A percentile compares a stretch with the other conserved stretches of the same genome.
These are phyloP conservation scores for Tanacetum coccineum DNA, from an alignment of 129 eudicot species.

Conservation along the genomic window DNA sequence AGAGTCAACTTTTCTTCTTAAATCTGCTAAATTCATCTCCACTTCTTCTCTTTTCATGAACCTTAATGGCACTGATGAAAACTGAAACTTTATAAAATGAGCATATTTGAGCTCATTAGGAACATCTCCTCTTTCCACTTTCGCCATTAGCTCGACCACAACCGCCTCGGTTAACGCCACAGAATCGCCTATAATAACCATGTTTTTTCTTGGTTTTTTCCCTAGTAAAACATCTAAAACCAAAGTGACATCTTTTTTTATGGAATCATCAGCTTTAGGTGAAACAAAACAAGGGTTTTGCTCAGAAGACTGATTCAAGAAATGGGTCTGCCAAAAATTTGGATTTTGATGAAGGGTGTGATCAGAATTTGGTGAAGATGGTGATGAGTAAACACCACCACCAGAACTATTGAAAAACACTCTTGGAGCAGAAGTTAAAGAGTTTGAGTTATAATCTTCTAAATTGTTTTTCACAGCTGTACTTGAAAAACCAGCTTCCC, in stretches of 20 bases:
- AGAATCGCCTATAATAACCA: slow-evolving; percentile 67
- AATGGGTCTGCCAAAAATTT: slow-evolving; percentile 53
- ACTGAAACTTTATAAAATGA: slow-evolving; percentile 61
- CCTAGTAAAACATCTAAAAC: slow-evolving; percentile 60
- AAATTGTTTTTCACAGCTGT: slow-evolving; percentile 61
- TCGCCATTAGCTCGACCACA: slow-evolving; percentile 52
- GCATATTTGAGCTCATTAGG: slow-evolving; percentile 52
- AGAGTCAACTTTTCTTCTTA: slow-evolving; percentile 67
- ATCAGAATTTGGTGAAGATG: slow-evolving; percentile 58
- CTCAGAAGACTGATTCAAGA: slow-evolving; percentile 39
- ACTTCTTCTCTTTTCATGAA: slow-evolving; percentile 88
- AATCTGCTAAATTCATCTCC: slow-evolving; percentile 61
- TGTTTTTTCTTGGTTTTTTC: slow-evolving; percentile 46
- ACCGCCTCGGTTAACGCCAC: slow-evolving; percentile 46
- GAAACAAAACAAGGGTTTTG: slow-evolving; percentile 49
- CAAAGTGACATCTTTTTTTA: slow-evolving; percentile 51
- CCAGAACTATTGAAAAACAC: slow-evolving; percentile 48
- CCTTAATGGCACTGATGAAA: slow-evolving; percentile 60
- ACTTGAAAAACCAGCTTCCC: slow-evolving; percentile 84
- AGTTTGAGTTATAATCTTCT: slow-evolving; percentile 46
- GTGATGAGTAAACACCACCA: slow-evolving; percentile 78
- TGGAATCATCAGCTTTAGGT: slow-evolving; percentile 35
- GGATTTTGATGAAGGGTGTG: slow-evolving; percentile 29
- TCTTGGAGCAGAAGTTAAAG: slow-evolving; percentile 53
- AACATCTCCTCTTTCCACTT: slow-evolving; percentile 56